Base-by-base conservation (phyloP, 495 filamentous ascomycete genomes). In the Apiosordaria backusii region DNA sequence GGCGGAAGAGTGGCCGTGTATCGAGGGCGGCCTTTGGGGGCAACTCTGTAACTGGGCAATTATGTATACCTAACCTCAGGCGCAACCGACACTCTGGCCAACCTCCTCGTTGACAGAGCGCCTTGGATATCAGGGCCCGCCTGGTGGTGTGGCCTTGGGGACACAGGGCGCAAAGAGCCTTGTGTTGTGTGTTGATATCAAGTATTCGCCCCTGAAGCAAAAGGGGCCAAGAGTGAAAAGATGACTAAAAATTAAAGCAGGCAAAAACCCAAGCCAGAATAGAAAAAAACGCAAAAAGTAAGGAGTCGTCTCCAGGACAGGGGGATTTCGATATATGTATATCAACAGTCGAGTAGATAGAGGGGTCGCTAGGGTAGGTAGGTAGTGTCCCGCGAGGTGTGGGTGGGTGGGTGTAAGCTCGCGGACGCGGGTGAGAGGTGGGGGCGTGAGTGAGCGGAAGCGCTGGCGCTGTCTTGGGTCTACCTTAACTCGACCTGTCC, bases 241-340 rank as follows among this genome's bases (percentile, higher is more conserved):
- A 59, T 24, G 24, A 25, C 16, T 27, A 23, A 25, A 27, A 54
- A 67, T 45, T 19, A 59, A 25, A 50, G 27, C 35, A 54, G 29
- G 61, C 66, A 50, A 65, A 40, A 23, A 67, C 29, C 19, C 59
- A 62, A 52, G 61, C 26, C 26, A 50, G 45, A 58, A 54, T 62
- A 65, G 9, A 67, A 58, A 40, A 67, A 62, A 69, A 60, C 64
- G 62, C 45, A 53, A 10, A 62, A 63, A 55, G 64, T 23, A 61
- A 40, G 29, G 50, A 63, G 64, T 29, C 65, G 72, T 71, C 70
- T 71, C 72, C 69, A 55, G 73, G 75, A 77, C 69, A 65, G 67
- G 58, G 63, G 26, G 59, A 35, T 21, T 19, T 55, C n/a, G 18
- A 24, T 57, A 50, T 57, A 61, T 63, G 61, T 68, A 67, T 67